A percentile compares a stretch with the other conserved stretches of the same genome.
These are phyloP conservation scores for Dendrobium catenatum DNA, from an alignment of 106 monocot species.

Conservation along the genomic window DNA sequence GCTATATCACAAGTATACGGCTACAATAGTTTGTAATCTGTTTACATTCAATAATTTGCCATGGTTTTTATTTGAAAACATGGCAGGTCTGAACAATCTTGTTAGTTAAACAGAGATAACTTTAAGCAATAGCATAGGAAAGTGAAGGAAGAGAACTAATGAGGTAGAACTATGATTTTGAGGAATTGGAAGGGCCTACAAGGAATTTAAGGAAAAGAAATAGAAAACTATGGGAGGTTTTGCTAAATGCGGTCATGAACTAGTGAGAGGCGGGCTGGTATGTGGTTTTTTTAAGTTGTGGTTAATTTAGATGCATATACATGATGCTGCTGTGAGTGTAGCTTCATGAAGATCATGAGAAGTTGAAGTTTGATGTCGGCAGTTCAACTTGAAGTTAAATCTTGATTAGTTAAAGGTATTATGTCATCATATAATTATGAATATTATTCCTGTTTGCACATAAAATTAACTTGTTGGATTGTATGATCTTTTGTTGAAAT, in stretches of 20 bases:
- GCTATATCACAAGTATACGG: neutral
- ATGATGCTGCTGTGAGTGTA: neutral
- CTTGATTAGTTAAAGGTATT: neutral
- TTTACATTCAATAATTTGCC: neutral
- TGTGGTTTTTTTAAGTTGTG: neutral
- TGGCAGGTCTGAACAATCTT: neutral
- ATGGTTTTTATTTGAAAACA: neutral
- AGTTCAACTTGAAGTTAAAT: neutral
- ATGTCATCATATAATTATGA: neutral
- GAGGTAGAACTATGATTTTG: neutral
- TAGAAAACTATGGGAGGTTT: neutral
- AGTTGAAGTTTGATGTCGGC: neutral
- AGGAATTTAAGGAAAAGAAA: neutral
- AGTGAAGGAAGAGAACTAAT: neutral
- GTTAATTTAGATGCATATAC: neutral
- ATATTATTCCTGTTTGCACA: neutral
- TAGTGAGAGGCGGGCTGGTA: neutral
- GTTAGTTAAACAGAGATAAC: neutral
- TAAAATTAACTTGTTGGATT: neutral
- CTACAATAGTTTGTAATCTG: neutral
- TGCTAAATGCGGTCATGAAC: neutral
- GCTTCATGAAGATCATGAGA: neutral
- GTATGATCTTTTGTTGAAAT: neutral
- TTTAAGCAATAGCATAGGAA: neutral
- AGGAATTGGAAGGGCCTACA: neutral